Conservation (phyloP, 805 yeast genomes). For the Metschnikowia chrysomelidarum region DNA sequence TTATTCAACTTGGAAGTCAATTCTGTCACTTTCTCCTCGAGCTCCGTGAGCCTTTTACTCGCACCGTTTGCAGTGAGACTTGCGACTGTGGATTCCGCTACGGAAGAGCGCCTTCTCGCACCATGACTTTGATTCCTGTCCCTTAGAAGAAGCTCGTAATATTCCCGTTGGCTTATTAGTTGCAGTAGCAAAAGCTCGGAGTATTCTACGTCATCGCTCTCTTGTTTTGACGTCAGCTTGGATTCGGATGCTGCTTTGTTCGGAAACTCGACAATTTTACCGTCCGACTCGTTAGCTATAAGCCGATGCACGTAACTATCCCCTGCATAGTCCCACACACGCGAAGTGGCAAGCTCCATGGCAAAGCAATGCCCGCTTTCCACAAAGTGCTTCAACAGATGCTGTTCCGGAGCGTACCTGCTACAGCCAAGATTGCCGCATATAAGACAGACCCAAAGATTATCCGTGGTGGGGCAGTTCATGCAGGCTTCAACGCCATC, state of each 20-base stretch:
- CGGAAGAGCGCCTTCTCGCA: slow-evolving; percentile 16
- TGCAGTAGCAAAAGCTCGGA: slow-evolving; percentile 77
- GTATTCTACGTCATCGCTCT: slow-evolving; percentile 52
- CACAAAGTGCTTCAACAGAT: slow-evolving; percentile 79
- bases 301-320: slow-evolving; percentile 87
- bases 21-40: slow-evolving; percentile 29
- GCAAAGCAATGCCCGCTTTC: slow-evolving; percentile 84
- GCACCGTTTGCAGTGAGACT: slow-evolving; percentile 1
- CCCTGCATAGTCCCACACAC: slow-evolving; percentile 95
- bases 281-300: slow-evolving; percentile 82
- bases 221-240: slow-evolving; percentile 3
- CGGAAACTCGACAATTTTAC: slow-evolving; percentile 78
- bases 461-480: slow-evolving; percentile 56
- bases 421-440: slow-evolving; percentile 96
- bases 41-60: slow-evolving; percentile 17
- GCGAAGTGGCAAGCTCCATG: slow-evolving; percentile 78
- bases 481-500: slow-evolving; percentile 42
- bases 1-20: slow-evolving; percentile 20
- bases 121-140: slow-evolving; percentile 18
- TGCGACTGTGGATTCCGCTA: slow-evolving; percentile 6
- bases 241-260: slow-evolving; percentile 25
- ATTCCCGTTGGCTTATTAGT: slow-evolving; percentile 80
- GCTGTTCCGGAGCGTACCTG: slow-evolving; percentile 73
- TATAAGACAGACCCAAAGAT: slow-evolving; percentile 84
- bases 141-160: slow-evolving; percentile 54